These are phyloP conservation scores for Powellomyces hirtus DNA, from an alignment of 192 early-diverging fungal genomes.

Conservation along the genomic window DNA sequence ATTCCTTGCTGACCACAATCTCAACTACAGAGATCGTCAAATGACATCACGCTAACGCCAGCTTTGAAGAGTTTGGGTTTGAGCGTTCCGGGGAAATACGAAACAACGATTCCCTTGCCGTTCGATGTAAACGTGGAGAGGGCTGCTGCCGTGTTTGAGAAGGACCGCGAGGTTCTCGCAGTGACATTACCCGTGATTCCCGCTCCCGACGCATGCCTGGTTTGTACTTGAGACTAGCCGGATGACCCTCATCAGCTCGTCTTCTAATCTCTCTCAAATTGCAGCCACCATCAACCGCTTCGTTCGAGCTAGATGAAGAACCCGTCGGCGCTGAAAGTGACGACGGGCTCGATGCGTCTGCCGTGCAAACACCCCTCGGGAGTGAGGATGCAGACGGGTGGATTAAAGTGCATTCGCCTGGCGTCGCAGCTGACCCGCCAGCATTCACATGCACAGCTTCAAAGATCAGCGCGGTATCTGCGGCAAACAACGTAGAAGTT, in stretches of 20 bases:
- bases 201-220: constrained; percentile 16
- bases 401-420: constrained; percentile 10
- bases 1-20: constrained; percentile 32
- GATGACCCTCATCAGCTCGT: background rate
- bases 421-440: background rate
- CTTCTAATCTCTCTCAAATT: background rate
- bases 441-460: too few species aligned
- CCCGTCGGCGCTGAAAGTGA: background rate
- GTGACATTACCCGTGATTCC: constrained; percentile 43
- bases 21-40: background rate
- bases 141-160: constrained; percentile 48
- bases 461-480: too few species aligned
- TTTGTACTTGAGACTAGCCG: constrained; percentile 1
- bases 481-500: too few species aligned
- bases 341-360: background rate
- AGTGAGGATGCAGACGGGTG: constrained; percentile 8
- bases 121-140: constrained; percentile 41
- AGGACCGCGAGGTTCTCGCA: constrained; percentile 27
- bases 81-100: constrained; percentile 32
- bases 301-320: background rate
- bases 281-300: background rate
- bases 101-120: constrained; percentile 40
- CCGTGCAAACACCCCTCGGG: background rate
- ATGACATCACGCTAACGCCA: background rate
- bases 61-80: constrained; percentile 23